Conservation (phyloP, 2,329 filamentous ascomycete species). For the Xylaria hypoxylon region DNA sequence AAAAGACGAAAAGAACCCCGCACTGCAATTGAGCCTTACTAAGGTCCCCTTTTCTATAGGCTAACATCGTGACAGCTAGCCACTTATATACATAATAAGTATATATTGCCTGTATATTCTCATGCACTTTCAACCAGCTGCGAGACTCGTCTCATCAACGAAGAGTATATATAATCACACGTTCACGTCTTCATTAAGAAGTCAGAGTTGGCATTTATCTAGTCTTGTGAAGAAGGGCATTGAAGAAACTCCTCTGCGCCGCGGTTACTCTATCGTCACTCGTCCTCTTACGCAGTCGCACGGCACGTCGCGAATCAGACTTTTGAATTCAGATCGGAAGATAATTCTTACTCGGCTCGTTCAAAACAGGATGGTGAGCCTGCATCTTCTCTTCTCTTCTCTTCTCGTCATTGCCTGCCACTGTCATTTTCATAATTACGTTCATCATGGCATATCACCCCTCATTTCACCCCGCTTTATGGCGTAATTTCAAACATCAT, state of each 20-base stretch:
- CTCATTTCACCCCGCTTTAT: neutral
- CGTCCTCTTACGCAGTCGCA: neutral
- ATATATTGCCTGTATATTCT: neutral
- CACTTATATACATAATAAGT: neutral
- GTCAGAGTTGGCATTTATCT: neutral
- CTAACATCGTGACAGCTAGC: slow-evolving; percentile 12
- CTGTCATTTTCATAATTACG: too few relatives aligned
- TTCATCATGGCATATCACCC: neutral
- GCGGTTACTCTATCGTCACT: neutral
- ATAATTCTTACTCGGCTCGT: neutral
- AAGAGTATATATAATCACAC: neutral
- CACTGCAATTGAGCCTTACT: slow-evolving; percentile 16
- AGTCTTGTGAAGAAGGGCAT: neutral
- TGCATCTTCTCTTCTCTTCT: neutral
- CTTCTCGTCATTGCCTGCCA: neutral
- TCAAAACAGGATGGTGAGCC: slow-evolving; percentile 46
- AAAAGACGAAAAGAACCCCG: slow-evolving; percentile 23
- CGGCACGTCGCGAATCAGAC: neutral
- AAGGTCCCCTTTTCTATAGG: neutral
- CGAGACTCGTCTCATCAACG: slow-evolving; percentile 4
- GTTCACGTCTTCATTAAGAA: neutral
- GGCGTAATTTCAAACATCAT: neutral
- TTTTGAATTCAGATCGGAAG: neutral
- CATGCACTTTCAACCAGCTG: slow-evolving; percentile 16
- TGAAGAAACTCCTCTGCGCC: neutral